Conservation (phyloP, 2,329 filamentous ascomycete species). For the Helminthosporium solani region DNA sequence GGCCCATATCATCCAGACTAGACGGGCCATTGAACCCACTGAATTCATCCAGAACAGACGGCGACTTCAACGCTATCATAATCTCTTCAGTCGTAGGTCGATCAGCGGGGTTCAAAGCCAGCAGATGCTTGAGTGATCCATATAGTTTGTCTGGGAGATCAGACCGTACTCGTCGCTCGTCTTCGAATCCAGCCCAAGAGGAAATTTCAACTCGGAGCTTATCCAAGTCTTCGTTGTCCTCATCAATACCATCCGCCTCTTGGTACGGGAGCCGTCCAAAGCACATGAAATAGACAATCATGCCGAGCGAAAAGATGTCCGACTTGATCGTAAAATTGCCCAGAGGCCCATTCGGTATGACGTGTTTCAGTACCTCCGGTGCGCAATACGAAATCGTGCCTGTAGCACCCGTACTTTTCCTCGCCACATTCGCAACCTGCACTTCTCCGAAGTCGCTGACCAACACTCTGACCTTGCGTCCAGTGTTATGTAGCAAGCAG, state of each 20-base stretch:
- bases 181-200: constrained; percentile 82
- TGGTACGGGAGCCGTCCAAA: constrained; percentile 85
- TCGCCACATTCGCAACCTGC: constrained; percentile 74
- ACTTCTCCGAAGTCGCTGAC: constrained; percentile 99
- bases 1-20: constrained; percentile 35
- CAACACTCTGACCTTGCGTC: constrained; percentile 71
- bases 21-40: constrained; percentile 40
- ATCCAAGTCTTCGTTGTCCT: constrained; percentile 90
- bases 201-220: constrained; percentile 81
- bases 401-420: constrained; percentile 89
- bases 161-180: constrained; percentile 68
- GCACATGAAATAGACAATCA: constrained; percentile 98
- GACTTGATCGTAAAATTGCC: constrained; percentile 97
- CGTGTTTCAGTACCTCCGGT: constrained; percentile 80
- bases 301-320: constrained; percentile 95
- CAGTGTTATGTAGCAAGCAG: constrained; percentile 80
- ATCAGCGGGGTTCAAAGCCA: constrained; percentile 73
- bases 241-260: constrained; percentile 79
- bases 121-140: constrained; percentile 74
- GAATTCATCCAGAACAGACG: constrained; percentile 53
- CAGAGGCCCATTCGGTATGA: constrained; percentile 64
- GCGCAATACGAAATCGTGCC: constrained; percentile 98
- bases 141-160: constrained; percentile 88
- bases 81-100: constrained; percentile 87
- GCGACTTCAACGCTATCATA: constrained; percentile 71